Percentiles rank a stretch among this genome's conserved stretches.
Conservation (phyloP, 805 yeast species). For the Debaryomyces hansenii region DNA sequence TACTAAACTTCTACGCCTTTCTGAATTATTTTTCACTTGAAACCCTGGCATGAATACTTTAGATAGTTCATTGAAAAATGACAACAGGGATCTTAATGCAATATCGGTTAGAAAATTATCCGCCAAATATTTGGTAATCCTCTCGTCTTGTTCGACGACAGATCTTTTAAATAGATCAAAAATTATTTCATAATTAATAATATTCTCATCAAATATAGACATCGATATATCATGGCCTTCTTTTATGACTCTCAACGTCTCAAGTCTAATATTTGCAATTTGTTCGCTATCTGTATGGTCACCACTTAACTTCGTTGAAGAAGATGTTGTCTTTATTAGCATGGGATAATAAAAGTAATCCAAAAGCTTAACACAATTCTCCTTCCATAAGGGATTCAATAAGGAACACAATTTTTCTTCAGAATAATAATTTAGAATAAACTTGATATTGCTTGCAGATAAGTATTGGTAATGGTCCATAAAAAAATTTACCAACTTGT, state of each 20-base stretch:
- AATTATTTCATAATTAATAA: conserved; percentile 31
- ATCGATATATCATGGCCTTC: conserved; percentile 36
- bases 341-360: conserved; percentile 38
- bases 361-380: conserved; percentile 44
- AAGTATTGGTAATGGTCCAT: conserved; percentile 35
- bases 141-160: conserved; percentile 27
- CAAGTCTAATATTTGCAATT: conserved; percentile 20
- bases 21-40: conserved; percentile 8
- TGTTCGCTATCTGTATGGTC: background rate
- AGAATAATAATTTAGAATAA: conserved; percentile 48
- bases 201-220: conserved; percentile 26
- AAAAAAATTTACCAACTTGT: conserved; percentile 42
- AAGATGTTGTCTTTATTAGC: conserved; percentile 5
- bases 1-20: conserved; percentile 26
- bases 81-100: conserved; percentile 13
- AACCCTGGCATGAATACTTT: conserved; percentile 11
- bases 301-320: conserved; percentile 7
- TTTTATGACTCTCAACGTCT: conserved; percentile 33
- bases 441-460: conserved; percentile 35
- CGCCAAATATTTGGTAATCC: conserved; percentile 29
- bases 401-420: conserved; percentile 55
- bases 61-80: conserved; percentile 16
- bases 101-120: conserved; percentile 25
- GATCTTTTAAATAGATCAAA: conserved; percentile 30
- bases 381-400: conserved; percentile 51